Percentiles rank a stretch among this genome's conserved stretches.
Conservation (phyloP, 2,329 filamentous ascomycete species). For the Monosporascus sp. region DNA sequence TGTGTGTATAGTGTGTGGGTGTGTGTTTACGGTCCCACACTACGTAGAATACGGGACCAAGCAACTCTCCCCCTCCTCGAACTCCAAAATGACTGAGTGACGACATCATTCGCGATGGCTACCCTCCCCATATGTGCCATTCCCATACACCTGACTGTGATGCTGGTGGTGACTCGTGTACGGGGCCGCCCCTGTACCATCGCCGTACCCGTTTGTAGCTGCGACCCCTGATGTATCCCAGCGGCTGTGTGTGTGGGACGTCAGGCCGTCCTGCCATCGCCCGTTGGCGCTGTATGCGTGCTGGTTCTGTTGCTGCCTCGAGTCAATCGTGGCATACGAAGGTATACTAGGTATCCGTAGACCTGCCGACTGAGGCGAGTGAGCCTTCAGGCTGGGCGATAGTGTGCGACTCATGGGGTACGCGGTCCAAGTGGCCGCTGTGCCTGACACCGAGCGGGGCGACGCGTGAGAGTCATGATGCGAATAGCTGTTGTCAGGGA, state of each 20-base stretch:
- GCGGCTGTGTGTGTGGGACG: conserved; percentile 24
- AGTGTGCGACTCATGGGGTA: conserved; percentile 41
- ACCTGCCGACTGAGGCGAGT: conserved; percentile 28
- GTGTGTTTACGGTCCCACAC: no score
- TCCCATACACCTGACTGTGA: conserved; percentile 37
- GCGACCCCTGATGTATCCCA: conserved; percentile 18
- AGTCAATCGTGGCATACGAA: conserved; percentile 33
- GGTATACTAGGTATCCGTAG: conserved; percentile 32
- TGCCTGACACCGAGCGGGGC: conserved; percentile 46
- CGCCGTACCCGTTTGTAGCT: conserved; percentile 23
- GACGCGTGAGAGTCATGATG: conserved; percentile 42
- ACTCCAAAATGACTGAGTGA: neutral
- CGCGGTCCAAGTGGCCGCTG: conserved; percentile 42
- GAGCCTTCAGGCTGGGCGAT: conserved; percentile 35
- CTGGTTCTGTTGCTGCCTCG: conserved; percentile 30
- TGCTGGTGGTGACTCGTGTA: conserved; percentile 25
- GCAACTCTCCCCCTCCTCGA: neutral
- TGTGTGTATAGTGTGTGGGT: no score
- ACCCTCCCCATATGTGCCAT: conserved; percentile 37
- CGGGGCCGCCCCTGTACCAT: conserved; percentile 17
- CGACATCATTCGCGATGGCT: conserved; percentile 34
- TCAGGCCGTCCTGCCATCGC: conserved; percentile 30
- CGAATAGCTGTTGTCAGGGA: conserved; percentile 33
- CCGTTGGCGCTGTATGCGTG: conserved; percentile 27
- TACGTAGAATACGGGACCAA: neutral